phyloP scores from a whole-genome alignment of 805 yeast species.

The Alloascoidea hylecoeti region DNA sequence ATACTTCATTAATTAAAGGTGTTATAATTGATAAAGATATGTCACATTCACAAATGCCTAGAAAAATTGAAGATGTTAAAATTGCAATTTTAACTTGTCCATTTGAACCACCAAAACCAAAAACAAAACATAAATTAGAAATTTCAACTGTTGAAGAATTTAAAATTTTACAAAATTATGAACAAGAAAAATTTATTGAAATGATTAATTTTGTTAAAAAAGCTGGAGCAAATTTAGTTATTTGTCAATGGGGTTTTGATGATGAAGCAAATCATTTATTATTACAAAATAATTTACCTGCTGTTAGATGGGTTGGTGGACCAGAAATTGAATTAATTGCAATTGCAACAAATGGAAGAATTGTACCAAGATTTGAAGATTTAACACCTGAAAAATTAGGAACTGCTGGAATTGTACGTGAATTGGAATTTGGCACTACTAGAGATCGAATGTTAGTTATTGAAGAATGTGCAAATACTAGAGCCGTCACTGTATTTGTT shows the following conservation, averaged over 20 bases:
- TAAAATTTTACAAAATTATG: slow-evolving; percentile 80
- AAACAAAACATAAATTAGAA: slow-evolving; percentile 94
- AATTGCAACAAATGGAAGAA: slow-evolving; percentile 93
- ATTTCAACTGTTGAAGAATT: slow-evolving; percentile 91
- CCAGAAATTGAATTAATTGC: slow-evolving; percentile 92
- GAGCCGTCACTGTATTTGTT: slow-evolving; percentile 84
- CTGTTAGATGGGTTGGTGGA: slow-evolving; percentile 99
- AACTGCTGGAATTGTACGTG: slow-evolving; percentile 70
- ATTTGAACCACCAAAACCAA: slow-evolving; percentile 99
- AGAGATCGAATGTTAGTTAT: slow-evolving; percentile 91
- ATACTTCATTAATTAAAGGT: slow-evolving; percentile 76
- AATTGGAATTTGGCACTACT: slow-evolving; percentile 91
- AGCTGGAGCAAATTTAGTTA: slow-evolving; percentile 90
- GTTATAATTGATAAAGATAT: slow-evolving; percentile 92
- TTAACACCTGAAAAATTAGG: slow-evolving; percentile 74
- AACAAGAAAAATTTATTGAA: slow-evolving; percentile 76
- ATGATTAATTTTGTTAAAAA: slow-evolving; percentile 82
- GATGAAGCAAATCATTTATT: slow-evolving; percentile 95
- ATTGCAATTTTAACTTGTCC: slow-evolving; percentile 96
- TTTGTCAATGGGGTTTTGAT: slow-evolving; percentile 99
- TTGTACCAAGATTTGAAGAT: slow-evolving; percentile 95
- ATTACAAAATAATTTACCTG: slow-evolving; percentile 79
- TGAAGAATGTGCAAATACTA: slow-evolving; percentile 76
- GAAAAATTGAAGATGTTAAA: slow-evolving; percentile 61
- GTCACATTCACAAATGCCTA: slow-evolving; percentile 98